Evolutionary conservation across 257 asterid genomes (phyloP).

Genomic region (Orobanche coerulescens): DNA sequence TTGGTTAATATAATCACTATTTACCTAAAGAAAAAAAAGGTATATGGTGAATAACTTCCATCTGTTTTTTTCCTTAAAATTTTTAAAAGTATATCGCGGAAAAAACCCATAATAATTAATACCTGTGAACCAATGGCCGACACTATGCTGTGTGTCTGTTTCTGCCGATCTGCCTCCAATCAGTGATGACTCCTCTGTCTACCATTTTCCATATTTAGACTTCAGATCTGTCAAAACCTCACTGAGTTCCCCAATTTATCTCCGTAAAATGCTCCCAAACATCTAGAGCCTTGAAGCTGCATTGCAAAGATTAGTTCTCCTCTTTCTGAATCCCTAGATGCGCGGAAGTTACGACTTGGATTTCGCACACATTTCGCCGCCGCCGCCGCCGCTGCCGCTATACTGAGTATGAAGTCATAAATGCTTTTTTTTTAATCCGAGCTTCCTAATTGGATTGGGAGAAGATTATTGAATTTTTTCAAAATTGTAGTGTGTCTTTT

Average conservation of each 20-base stretch:
- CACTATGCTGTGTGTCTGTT: constrained; percentile 1
- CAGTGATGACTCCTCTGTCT: constrained; percentile 22
- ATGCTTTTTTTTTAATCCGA: constrained; percentile 21
- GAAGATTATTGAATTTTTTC: neutral
- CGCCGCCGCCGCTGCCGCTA: constrained; percentile 15
- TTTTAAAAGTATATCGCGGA: too few relatives aligned
- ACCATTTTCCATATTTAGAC: constrained; percentile 26
- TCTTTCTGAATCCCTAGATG: constrained; percentile 7
- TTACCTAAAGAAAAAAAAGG: too few relatives aligned
- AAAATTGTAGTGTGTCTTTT: neutral
- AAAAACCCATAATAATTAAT: too few relatives aligned
- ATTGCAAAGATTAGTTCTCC: constrained; percentile 8
- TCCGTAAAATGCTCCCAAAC: constrained; percentile 14
- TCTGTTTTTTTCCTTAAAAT: too few relatives aligned
- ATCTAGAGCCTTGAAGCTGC: neutral
- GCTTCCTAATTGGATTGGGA: neutral
- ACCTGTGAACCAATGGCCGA: neutral
- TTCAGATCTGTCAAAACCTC: constrained; percentile 30
- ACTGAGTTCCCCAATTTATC: constrained; percentile 11
- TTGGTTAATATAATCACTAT: too few relatives aligned
- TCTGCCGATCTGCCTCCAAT: constrained; percentile 20
- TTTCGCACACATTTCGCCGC: constrained; percentile 2
- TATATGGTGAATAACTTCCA: too few relatives aligned
- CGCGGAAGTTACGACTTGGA: constrained; percentile 18
- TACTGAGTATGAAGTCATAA: neutral